These are phyloP conservation scores for Annulohypoxylon bovei DNA, from an alignment of 495 filamentous ascomycete species.

Conservation along the genomic window DNA sequence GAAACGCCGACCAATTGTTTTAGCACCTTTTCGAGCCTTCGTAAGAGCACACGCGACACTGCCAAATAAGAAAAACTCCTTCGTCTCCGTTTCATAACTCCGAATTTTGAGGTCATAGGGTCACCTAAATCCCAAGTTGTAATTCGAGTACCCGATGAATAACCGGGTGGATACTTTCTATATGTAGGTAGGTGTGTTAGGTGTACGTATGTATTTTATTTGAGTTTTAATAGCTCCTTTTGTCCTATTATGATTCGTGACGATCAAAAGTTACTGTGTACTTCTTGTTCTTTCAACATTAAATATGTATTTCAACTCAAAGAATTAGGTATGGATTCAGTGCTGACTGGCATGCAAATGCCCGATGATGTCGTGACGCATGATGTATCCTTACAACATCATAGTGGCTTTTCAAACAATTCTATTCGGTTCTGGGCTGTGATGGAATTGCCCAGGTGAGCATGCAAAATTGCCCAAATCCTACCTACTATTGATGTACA, in stretches of 20 bases:
- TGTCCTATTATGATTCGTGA: slow-evolving; percentile 12
- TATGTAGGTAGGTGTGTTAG: slow-evolving; percentile 7
- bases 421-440: not conserved
- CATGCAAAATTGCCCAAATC: slow-evolving; percentile 5
- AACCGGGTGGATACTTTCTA: slow-evolving; percentile 3
- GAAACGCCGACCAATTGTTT: slow-evolving; percentile 21
- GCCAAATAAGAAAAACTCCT: slow-evolving; percentile 19
- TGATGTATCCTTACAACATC: slow-evolving; percentile 32
- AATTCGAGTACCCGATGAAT: slow-evolving; percentile 16
- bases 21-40: not conserved
- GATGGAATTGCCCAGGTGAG: not conserved
- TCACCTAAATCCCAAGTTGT: not conserved
- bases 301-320: not conserved
- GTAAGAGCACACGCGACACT: slow-evolving; percentile 27
- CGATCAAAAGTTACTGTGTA: not conserved
- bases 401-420: slow-evolving; percentile 14
- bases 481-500: not conserved
- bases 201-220: not conserved
- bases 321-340: not conserved
- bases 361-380: slow-evolving; percentile 36
- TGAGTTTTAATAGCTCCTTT: not conserved
- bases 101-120: slow-evolving; percentile 7
- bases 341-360: slow-evolving; percentile 8
- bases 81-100: slow-evolving; percentile 28
- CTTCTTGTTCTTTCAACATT: not conserved